Evolutionary conservation across 2,329 filamentous ascomycete species (phyloP), one percentile per base, ranked within the genome.

Genomic region (Juglanconis oblonga): DNA sequence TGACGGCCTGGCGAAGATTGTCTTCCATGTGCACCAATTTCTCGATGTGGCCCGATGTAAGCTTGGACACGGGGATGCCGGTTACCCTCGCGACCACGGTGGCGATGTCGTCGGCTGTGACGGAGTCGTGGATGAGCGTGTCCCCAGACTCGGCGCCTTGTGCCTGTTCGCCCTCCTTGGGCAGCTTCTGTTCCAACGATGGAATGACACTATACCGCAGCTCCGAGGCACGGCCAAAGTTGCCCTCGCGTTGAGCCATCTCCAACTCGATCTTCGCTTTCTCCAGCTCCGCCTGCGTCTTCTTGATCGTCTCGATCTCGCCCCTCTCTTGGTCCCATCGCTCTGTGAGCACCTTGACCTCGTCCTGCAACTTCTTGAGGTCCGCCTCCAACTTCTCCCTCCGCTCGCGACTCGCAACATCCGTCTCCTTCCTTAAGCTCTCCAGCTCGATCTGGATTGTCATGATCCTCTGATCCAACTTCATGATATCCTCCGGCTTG

Each of bases 1-100:
- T 89, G 57, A 99, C 89, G 4, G 90, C 89, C 69, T 92, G 81
- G 5, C 91, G 84, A 8, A 99, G 82, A 0, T 86, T 90, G 63
- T 97, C 92, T 74, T 99, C 95, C 93, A 98, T 98, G 68, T 92
- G 88, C 13, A 99, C 89, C 33, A 99, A 80, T 76, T 97, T 97
- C 73, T 98, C 93, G 45, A 96, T 90, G 67, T 98, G 94, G 29
- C 94, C 94, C 8, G 91, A 89, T 69, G 96, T 97, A 52, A 99
- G 81, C 73, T 97, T 98, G 35, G 88, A 88, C 31, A 97, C 89
- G 0, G 95, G 95, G 62, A 97, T 98, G 33, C 95, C 94, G 0
- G 95, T 98, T 33, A 92, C 89, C 57, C 92, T 85, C 2, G 92
- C 95, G 4, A 98, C 95, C 1, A 99, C 94, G 45, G 85, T 86